A percentile compares a stretch with the other conserved stretches of the same genome.
Conservation (phyloP, 768 basidiomycete genomes). For the Amyloporia xantha region DNA sequence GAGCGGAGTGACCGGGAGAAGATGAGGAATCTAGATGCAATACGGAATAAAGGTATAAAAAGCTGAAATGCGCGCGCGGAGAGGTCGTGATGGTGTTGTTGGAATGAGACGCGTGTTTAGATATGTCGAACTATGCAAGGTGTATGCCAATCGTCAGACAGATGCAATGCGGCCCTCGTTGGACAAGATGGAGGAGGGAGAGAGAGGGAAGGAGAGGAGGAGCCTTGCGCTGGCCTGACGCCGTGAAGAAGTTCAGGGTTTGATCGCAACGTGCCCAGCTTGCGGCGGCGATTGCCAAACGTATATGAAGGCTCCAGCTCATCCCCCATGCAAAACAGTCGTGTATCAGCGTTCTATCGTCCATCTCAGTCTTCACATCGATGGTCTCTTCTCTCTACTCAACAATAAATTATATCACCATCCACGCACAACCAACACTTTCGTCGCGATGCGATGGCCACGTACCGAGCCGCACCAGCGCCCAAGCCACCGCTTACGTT, state of each 20-base stretch:
- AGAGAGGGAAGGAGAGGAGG: slow-evolving; percentile 52
- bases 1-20: slow-evolving; percentile 17
- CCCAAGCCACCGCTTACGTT: too few species aligned
- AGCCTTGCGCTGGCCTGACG: slow-evolving; percentile 44
- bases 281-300: slow-evolving; percentile 42
- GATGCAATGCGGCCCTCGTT: slow-evolving; percentile 1
- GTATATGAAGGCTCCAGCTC: slow-evolving; percentile 9
- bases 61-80: slow-evolving; percentile 42
- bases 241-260: slow-evolving; percentile 38
- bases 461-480: too few species aligned
- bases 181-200: slow-evolving; percentile 34
- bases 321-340: slow-evolving; percentile 16
- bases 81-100: slow-evolving; percentile 44
- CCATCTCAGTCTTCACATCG: neutral
- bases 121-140: slow-evolving; percentile 17
- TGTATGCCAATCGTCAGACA: too few species aligned
- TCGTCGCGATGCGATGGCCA: too few species aligned
- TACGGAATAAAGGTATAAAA: slow-evolving; percentile 41
- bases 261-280: slow-evolving; percentile 77
- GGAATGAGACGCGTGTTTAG: slow-evolving; percentile 31
- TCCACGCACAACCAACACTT: slow-evolving; percentile 4
- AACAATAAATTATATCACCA: too few species aligned
- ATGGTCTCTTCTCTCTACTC: neutral
- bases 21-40: slow-evolving; percentile 16
- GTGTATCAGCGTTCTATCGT: slow-evolving; percentile 16